These are phyloP conservation scores for Botrytis galanthina DNA, from an alignment of 2,329 filamentous ascomycete genomes.

Conservation along the genomic window DNA sequence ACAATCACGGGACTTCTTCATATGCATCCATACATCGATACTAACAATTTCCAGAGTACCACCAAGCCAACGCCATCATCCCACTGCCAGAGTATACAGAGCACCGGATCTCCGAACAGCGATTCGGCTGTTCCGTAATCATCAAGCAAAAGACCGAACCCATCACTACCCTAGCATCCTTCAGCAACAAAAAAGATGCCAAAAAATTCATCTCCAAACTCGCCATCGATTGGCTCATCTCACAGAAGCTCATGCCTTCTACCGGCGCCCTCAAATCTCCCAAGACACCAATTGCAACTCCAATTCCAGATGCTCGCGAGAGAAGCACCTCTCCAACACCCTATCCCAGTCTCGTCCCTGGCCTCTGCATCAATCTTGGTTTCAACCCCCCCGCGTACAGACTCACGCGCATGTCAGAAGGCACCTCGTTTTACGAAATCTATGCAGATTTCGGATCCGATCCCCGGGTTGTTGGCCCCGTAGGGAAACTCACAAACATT, in stretches of 20 bases:
- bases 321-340: not conserved
- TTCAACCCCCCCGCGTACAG: slow-evolving; percentile 32
- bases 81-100: slow-evolving; percentile 1
- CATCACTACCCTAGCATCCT: not conserved
- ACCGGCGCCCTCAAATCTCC: slow-evolving; percentile 33
- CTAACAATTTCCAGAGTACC: slow-evolving; percentile 32
- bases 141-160: not conserved
- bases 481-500: slow-evolving; percentile 45
- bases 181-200: slow-evolving; percentile 34
- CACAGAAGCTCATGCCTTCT: slow-evolving; percentile 33
- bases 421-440: slow-evolving; percentile 28
- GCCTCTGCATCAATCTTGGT: slow-evolving; percentile 31
- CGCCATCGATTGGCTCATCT: slow-evolving; percentile 37
- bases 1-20: not conserved
- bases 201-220: slow-evolving; percentile 38
- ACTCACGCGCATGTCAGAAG: slow-evolving; percentile 20
- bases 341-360: slow-evolving; percentile 27
- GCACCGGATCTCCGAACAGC: not conserved
- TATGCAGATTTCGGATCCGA: slow-evolving; percentile 35
- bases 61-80: slow-evolving; percentile 23
- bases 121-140: slow-evolving; percentile 5
- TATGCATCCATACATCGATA: not conserved
- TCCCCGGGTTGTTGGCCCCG: slow-evolving; percentile 36
- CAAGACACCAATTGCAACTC: slow-evolving; percentile 21
- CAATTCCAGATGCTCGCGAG: not conserved